Base-by-base conservation (phyloP, 1,284 basidiomycete genomes). In the Moesziomyces sp. region DNA sequence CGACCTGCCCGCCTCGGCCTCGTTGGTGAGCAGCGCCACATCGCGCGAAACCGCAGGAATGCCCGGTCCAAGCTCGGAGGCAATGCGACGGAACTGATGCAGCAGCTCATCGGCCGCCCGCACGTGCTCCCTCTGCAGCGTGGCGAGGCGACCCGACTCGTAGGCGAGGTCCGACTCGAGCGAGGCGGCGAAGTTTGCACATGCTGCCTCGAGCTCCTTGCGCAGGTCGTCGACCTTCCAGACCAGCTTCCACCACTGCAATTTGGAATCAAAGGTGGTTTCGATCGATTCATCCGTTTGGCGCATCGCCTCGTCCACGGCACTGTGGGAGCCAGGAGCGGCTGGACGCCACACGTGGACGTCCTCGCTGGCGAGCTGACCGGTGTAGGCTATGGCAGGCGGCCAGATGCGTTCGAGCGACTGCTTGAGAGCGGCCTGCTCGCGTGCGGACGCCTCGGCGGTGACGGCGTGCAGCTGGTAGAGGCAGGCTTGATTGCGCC, bases 181-280 rank as follows among this genome's bases (percentile, higher is more conserved):
- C 13, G 74, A 66, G 9, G 54, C 55, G 8, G 79, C 79, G 53
- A 78, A 79, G 35, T 76, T 70, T 35, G 64, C 62, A 35, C 76
- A 74, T 1, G 79, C 72, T 2, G 58, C 45, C 28, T 77, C 74
- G 40, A 80, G 61, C 44, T 80, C 74, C 40, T 76, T 62, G 18
- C 79, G 57, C 26, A 82, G 61, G 48, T 81, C 79, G 43, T 82
- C 80, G 9, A 80, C 72, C 50, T 77, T 79, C 74, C 79, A 78
- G 7, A 71, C 44, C 14, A 82, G 55, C 55, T 74, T 76, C 79
- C 79, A 82, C 80, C 80, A 82, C 44, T 80, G 69, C 58, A 82
- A 58, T 19, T 70, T 65, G 10, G 30, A 28, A 18, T 67, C 60
- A 16, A 82, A 69, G 5, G 79, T 75, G 5, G 51, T 44, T 35